A percentile compares a stretch with the other conserved stretches of the same genome.
These are phyloP conservation scores for Coniella lustricola DNA, from an alignment of 2,329 filamentous ascomycete genomes.

Conservation along the genomic window DNA sequence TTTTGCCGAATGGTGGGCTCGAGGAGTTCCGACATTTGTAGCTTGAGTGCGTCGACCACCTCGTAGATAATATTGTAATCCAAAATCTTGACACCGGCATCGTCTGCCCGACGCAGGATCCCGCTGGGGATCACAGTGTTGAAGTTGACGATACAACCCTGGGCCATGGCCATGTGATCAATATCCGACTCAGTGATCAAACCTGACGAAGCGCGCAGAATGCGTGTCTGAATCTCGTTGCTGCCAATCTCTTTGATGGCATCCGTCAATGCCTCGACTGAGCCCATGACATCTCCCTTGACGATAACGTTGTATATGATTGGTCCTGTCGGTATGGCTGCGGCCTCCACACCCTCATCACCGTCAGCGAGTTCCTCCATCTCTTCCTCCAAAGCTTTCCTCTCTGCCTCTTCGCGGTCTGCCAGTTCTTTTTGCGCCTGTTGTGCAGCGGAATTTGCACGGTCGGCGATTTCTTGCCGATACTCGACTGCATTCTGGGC, in stretches of 20 bases:
- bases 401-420: constrained; percentile 48
- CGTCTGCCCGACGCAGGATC: constrained; percentile 63
- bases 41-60: constrained; percentile 65
- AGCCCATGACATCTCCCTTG: constrained; percentile 90
- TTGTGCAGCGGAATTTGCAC: constrained; percentile 69
- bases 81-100: constrained; percentile 67
- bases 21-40: constrained; percentile 61
- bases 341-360: constrained; percentile 29
- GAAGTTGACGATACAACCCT: constrained; percentile 77
- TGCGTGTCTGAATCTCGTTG: constrained; percentile 69
- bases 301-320: constrained; percentile 71
- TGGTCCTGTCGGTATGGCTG: constrained; percentile 28
- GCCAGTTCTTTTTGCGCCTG: constrained; percentile 66
- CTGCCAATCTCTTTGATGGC: constrained; percentile 74
- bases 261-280: constrained; percentile 80
- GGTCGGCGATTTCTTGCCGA: constrained; percentile 63
- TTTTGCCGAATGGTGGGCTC: constrained; percentile 58
- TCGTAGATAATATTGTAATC: constrained; percentile 85
- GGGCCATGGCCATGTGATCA: constrained; percentile 73
- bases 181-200: constrained; percentile 79
- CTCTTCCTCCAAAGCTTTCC: constrained; percentile 31
- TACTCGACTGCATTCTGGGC: constrained; percentile 74
- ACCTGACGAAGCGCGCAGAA: constrained; percentile 74
- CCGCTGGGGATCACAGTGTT: constrained; percentile 64
- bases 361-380: constrained; percentile 29